phyloP scores from a whole-genome alignment of 2,329 filamentous ascomycete species.

The Colletotrichum trifolii region DNA sequence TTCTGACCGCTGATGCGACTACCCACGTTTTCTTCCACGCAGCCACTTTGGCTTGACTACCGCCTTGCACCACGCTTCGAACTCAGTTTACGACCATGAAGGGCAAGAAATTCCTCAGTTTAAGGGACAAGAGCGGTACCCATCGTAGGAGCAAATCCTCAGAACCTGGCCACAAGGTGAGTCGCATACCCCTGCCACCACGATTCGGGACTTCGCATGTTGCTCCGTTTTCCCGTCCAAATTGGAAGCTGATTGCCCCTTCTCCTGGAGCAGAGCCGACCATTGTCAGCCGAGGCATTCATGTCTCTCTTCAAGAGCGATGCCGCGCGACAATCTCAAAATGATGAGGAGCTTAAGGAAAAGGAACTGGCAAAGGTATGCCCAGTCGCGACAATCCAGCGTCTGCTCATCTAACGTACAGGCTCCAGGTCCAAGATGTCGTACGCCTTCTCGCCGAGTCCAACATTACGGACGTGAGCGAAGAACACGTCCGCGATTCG shows the following conservation, averaged over 20 bases:
- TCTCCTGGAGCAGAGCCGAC: conserved; percentile 55
- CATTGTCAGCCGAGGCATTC: conserved; percentile 67
- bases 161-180: conserved; percentile 65
- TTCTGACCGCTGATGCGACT: conserved; percentile 30
- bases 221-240: background rate
- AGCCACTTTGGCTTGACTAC: conserved; percentile 20
- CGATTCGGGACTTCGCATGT: conserved; percentile 22
- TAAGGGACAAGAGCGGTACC: conserved; percentile 71
- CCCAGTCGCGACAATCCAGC: conserved; percentile 38
- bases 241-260: conserved; percentile 18
- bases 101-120: conserved; percentile 75
- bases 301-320: conserved; percentile 74
- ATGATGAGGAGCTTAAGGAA: conserved; percentile 66
- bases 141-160: conserved; percentile 67
- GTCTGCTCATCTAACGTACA: conserved; percentile 10
- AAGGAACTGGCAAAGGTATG: conserved; percentile 54
- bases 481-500: conserved; percentile 68
- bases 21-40: conserved; percentile 14
- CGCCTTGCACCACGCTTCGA: conserved; percentile 4
- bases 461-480: conserved; percentile 58
- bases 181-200: conserved; percentile 31
- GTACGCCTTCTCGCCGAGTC: conserved; percentile 48
- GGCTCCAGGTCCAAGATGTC: conserved; percentile 47
- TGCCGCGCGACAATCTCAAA: conserved; percentile 64
- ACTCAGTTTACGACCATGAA: conserved; percentile 57